Percentiles rank a stretch among this genome's conserved stretches.
Conservation (phyloP, 106 monocot species). For the Agapanthus africanus region DNA sequence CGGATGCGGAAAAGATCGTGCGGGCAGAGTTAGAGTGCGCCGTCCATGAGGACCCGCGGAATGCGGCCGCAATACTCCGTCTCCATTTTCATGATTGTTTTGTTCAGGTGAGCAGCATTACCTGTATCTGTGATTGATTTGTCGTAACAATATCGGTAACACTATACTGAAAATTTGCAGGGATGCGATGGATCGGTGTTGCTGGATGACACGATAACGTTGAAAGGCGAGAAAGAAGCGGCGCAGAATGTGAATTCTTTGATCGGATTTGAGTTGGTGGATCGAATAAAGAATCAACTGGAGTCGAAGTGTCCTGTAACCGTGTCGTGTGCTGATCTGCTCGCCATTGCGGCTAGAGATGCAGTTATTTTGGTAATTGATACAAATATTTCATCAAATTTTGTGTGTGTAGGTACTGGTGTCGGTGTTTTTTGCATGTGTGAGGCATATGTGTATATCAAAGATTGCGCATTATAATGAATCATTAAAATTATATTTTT, state of each 20-base stretch:
- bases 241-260: constrained; percentile 34
- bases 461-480: too few relatives aligned
- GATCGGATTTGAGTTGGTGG: constrained; percentile 48
- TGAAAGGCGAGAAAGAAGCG: constrained; percentile 47
- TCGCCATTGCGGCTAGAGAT: constrained; percentile 77
- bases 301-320: constrained; percentile 74
- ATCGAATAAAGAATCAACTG: constrained; percentile 56
- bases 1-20: constrained; percentile 41
- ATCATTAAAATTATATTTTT: constrained; percentile 20
- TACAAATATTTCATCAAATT: background rate
- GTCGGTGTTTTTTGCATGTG: too few relatives aligned
- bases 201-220: constrained; percentile 43
- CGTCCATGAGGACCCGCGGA: constrained; percentile 43
- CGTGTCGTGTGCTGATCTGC: constrained; percentile 83
- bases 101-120: constrained; percentile 59
- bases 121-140: too few relatives aligned
- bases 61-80: constrained; percentile 60
- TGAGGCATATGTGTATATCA: too few relatives aligned
- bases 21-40: constrained; percentile 62
- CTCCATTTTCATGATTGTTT: constrained; percentile 92
- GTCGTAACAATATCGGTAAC: too few relatives aligned
- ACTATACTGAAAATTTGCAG: constrained; percentile 29
- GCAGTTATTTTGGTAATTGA: constrained; percentile 68
- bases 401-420: constrained; percentile 31
- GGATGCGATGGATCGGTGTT: constrained; percentile 70